Evolutionary conservation across 352 stramenopile species (phyloP), one percentile per base, ranked within the genome.

Genomic region (Saprolegnia diclina): DNA sequence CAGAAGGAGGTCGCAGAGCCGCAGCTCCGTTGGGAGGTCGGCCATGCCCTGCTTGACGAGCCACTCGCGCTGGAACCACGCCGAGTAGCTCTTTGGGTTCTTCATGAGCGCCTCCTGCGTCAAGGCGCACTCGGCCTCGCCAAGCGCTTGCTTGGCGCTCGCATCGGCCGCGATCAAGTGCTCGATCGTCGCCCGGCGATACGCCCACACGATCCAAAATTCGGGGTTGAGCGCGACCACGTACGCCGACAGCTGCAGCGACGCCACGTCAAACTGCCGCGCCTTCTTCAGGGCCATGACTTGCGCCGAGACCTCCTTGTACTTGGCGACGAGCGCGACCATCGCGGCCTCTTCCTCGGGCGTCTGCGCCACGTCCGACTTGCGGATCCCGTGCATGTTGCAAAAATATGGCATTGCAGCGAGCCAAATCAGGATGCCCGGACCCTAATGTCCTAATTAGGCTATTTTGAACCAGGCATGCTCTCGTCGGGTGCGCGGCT

Each of bases 131-230:
- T 97, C 91, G 7, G 78, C 82, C 76, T 97, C 78, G 21, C 83
- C 78, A n/a, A 91, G 38, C 79, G 83, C 73, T 29, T 75, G 56
- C 63, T 81, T 71, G 14, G 22, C 32, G 66, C 66, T 77, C 18
- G 7, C 18, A 35, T 71, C 68, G 53, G 55, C 22, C 16, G 14
- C 11, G 35, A 56, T 22, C 24, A 74, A 46, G 29, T 70, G 44
- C 4, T 68, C 44, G 76, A 98, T 82, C 46, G 91, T 81, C 77
- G 98, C 91, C 69, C 96, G 89, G 19, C 97, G 91, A 73, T 96
- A 97, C 77, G 97, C 98, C 97, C 97, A 99, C 59, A 99, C 77
- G 74, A 97, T 85, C 71, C 96, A 92, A 72, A 98, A 98, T 80
- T 99, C 97, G 10, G 96, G 95, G 77, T 99, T 99, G 5, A 98